A percentile compares a stretch with the other conserved stretches of the same genome.
phyloP scores from a whole-genome alignment of 202 grass and related monocot species.

The Hordeum pubiflorum region DNA sequence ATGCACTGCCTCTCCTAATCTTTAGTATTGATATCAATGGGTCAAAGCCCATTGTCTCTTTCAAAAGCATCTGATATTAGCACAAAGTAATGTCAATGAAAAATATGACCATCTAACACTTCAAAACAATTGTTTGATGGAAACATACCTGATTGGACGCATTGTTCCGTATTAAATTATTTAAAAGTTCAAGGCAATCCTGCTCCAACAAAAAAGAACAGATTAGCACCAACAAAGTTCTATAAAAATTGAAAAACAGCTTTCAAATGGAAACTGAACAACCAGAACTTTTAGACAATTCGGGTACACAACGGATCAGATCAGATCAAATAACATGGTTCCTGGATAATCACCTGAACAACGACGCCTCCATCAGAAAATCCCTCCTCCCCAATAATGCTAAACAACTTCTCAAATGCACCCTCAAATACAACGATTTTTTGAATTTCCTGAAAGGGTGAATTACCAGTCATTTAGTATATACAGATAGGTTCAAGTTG shows the following conservation, averaged over 20 bases:
- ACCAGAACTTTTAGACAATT: neutral
- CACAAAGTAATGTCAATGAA: constrained; percentile 26
- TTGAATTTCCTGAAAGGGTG: constrained; percentile 88
- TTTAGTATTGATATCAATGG: constrained; percentile 93
- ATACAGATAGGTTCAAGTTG: neutral
- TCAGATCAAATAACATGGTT: neutral
- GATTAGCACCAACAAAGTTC: constrained; percentile 22
- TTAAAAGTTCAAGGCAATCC: constrained; percentile 96
- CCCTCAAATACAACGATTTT: constrained; percentile 99
- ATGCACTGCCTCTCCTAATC: constrained; percentile 93
- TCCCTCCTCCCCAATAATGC: constrained; percentile 97
- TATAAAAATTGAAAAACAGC: neutral
- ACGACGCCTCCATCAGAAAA: constrained; percentile 97
- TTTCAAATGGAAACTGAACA: neutral
- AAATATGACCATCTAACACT: constrained; percentile 18
- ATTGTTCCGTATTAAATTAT: constrained; percentile 85
- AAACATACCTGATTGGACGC: constrained; percentile 88
- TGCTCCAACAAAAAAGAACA: constrained; percentile 41
- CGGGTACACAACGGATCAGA: constrained; percentile 11
- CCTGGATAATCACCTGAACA: constrained; percentile 73
- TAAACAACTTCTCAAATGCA: constrained; percentile 98
- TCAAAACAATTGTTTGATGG: constrained; percentile 23
- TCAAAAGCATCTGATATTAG: constrained; percentile 77
- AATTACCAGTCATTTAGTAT: neutral
- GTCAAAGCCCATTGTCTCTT: constrained; percentile 96